phyloP scores from a whole-genome alignment of 352 stramenopile species.

The Pythium folliculosum region DNA sequence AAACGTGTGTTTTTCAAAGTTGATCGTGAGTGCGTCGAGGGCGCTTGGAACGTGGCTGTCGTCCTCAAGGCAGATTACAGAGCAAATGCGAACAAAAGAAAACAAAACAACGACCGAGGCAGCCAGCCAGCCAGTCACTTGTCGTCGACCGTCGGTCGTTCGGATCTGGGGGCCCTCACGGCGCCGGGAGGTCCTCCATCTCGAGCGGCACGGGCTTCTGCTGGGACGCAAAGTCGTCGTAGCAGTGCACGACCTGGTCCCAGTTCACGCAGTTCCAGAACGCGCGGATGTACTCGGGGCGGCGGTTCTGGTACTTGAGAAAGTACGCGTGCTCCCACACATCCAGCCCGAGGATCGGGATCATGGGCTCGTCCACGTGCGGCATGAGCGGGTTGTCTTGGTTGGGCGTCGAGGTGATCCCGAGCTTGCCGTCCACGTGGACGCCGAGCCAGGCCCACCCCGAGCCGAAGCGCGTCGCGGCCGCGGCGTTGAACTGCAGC shows the following conservation, averaged over 20 bases:
- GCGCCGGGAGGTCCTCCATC: slow-evolving; percentile 31
- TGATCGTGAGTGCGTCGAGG: no score
- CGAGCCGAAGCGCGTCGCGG: slow-evolving; percentile 59
- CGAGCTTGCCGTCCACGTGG: slow-evolving; percentile 59
- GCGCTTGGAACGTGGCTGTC: no score
- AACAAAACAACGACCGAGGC: no score
- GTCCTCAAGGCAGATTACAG: no score
- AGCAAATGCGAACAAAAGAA: no score
- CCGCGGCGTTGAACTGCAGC: slow-evolving; percentile 55
- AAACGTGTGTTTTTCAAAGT: no score
- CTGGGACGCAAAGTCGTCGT: slow-evolving; percentile 56
- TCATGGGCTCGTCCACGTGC: slow-evolving; percentile 37
- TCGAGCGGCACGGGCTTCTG: slow-evolving; percentile 46
- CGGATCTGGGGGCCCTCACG: neutral
- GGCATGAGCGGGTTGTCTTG: slow-evolving; percentile 69
- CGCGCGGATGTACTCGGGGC: slow-evolving; percentile 88
- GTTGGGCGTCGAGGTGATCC: slow-evolving; percentile 89
- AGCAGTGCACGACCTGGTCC: slow-evolving; percentile 61
- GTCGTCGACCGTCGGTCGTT: neutral
- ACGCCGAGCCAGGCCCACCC: slow-evolving; percentile 63
- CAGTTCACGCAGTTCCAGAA: slow-evolving; percentile 93
- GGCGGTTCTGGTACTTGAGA: slow-evolving; percentile 91
- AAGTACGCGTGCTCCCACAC: slow-evolving; percentile 90
- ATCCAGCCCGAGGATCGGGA: slow-evolving; percentile 86
- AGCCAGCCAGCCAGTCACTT: neutral